A percentile compares a stretch with the other conserved stretches of the same genome.
These are phyloP conservation scores for Ophiostoma australiae DNA, from an alignment of 2,329 filamentous ascomycete genomes.

Conservation along the genomic window DNA sequence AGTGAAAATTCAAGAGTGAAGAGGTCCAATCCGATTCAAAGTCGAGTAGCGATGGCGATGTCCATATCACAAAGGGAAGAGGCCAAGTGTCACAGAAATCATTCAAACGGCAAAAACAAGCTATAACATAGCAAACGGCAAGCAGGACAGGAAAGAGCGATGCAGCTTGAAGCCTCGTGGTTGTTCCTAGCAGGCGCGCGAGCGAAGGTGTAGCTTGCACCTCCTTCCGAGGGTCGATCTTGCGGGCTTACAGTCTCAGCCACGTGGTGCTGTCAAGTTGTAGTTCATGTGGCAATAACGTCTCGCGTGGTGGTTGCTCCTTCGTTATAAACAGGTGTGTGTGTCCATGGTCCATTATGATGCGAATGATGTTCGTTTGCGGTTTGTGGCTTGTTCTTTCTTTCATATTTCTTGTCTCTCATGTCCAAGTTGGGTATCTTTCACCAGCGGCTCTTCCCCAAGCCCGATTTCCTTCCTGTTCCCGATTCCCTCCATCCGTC, in stretches of 20 bases:
- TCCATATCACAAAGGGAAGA: background rate
- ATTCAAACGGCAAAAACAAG: background rate
- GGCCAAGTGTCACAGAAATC: background rate
- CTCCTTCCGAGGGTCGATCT: background rate
- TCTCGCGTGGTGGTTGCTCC: background rate
- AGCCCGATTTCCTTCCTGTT: conserved; percentile 4
- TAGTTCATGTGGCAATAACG: background rate
- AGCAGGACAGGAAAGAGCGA: background rate
- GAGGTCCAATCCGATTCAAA: background rate
- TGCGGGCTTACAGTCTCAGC: background rate
- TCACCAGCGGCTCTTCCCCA: background rate
- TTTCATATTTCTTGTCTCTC: conserved; percentile 6
- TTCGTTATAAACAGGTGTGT: background rate
- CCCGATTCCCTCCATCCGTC: background rate
- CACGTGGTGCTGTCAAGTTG: background rate
- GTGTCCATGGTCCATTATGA: background rate
- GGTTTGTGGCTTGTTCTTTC: background rate
- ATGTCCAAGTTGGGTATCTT: conserved; percentile 8
- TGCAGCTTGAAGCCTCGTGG: background rate
- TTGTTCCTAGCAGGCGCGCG: background rate
- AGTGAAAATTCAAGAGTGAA: background rate
- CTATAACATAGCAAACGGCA: background rate
- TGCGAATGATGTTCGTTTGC: background rate
- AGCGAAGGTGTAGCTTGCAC: background rate
- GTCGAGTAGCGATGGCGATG: background rate